These are phyloP conservation scores for Penicillium sp. DNA, from an alignment of 2,329 filamentous ascomycete species.

Conservation along the genomic window DNA sequence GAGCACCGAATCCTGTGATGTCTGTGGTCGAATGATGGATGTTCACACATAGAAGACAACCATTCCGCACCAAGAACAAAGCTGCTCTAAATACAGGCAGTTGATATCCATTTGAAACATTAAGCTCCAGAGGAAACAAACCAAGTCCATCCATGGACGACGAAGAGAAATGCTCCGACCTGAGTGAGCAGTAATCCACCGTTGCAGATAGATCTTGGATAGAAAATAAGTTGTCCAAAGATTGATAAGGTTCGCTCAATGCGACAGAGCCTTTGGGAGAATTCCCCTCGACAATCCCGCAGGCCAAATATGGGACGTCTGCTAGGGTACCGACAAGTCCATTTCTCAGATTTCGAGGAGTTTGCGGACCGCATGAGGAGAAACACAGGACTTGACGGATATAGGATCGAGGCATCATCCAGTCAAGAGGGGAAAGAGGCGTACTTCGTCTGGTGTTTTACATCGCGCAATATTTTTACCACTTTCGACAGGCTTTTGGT, in stretches of 20 bases:
- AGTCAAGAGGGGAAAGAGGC: background rate
- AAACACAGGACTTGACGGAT: background rate
- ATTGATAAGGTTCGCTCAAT: background rate
- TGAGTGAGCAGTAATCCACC: background rate
- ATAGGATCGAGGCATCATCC: background rate
- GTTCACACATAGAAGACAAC: background rate
- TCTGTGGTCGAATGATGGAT: background rate
- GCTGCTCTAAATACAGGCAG: background rate
- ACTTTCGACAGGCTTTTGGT: background rate
- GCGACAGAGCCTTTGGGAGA: background rate
- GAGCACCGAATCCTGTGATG: background rate
- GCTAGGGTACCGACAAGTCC: background rate
- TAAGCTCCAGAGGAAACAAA: background rate
- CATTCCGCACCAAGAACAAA: background rate
- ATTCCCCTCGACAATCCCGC: background rate
- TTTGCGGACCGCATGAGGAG: background rate
- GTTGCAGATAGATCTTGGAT: background rate
- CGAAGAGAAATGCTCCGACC: background rate
- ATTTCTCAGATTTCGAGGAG: background rate
- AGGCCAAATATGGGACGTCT: background rate
- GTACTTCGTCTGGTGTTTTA: background rate
- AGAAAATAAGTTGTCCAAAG: background rate
- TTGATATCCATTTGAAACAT: background rate
- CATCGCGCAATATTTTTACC: background rate
- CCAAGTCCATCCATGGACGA: background rate